These are phyloP conservation scores for Aspergillus homomorphus DNA, from an alignment of 495 filamentous ascomycete species.

Conservation along the genomic window DNA sequence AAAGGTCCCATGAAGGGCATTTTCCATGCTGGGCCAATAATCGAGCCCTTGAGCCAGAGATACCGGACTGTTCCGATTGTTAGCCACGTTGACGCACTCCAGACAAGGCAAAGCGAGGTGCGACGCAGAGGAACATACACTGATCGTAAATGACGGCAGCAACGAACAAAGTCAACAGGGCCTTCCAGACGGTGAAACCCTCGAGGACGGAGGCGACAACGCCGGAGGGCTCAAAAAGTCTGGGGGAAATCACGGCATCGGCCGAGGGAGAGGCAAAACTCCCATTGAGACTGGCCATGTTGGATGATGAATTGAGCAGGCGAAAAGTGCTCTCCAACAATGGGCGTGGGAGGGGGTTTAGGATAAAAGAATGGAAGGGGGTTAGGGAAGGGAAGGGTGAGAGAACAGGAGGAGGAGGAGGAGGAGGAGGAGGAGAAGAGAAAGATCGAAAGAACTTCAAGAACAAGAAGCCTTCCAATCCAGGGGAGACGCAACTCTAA, in stretches of 20 bases:
- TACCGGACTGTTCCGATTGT: conserved; percentile 63
- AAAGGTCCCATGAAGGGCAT: conserved; percentile 96
- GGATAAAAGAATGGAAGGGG: neutral
- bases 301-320: conserved; percentile 14
- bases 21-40: conserved; percentile 80
- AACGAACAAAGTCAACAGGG: conserved; percentile 62
- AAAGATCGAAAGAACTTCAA: neutral
- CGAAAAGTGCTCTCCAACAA: conserved; percentile 15
- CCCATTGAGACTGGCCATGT: conserved; percentile 63
- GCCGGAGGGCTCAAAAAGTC: conserved; percentile 41
- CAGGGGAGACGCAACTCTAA: conserved; percentile 21
- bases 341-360: conserved; percentile 17
- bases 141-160: conserved; percentile 82
- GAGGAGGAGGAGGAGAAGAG: neutral
- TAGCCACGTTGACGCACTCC: neutral
- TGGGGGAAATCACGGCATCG: conserved; percentile 55
- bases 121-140: conserved; percentile 50
- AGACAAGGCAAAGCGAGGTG: neutral
- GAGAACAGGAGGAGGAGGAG: neutral
- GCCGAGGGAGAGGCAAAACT: conserved; percentile 76
- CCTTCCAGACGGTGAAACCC: conserved; percentile 60
- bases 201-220: conserved; percentile 45
- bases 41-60: conserved; percentile 78
- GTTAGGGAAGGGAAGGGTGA: neutral
- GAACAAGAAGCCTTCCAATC: neutral